Evolutionary conservation across 345 rosid species (phyloP), one percentile per base, ranked within the genome.

Genomic region (Citrus hindsii): DNA sequence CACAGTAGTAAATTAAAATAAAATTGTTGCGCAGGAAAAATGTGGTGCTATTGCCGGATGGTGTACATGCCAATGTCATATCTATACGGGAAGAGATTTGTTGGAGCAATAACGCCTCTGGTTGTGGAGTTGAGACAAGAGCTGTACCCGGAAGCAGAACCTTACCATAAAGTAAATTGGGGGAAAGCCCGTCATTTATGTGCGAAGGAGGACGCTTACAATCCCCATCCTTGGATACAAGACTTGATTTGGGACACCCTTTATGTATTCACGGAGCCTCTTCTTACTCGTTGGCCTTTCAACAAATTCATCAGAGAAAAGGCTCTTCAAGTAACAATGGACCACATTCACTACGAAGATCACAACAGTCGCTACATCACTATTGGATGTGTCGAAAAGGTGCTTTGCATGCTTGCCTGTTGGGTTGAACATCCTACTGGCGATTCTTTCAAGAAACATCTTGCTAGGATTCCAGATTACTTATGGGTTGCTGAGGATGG

Each of bases 401-500:
- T 64, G 7, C 65, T 53, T 18, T 81, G 82, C 55, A 80, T 85
- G 87, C 78, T 85, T 30, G 84, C 88, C 67, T 85, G 88, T 66
- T 85, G 85, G 88, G 85, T 80, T 7, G 88, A 83, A 55, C 84
- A 85, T 77, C 86, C 86, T 1, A 65, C 81, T 56, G 89, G 93
- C 3, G 83, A 83, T 76, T 80, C 82, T 77, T 84, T 91, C 84
- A 91, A 92, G 86, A 92, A 92, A 70, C 99, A 95, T 81, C 90
- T 95, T 28, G 70, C 96, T 51, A 86, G 98, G 81, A 77, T 93
- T 33, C 81, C 94, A 0, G 99, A 95, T 82, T 95, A 89, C 77
- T 67, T 92, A 61, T 95, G 97, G 99, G 83, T 93, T 68, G 96
- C 93, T 62, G 98, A 95, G 84, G 99, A 95, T 84, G 99, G 98